Percentiles rank a stretch among this genome's conserved stretches.
Evolutionary conservation across 2,329 filamentous ascomycete genomes (phyloP).

Genomic region (Colletotrichum sidae): DNA sequence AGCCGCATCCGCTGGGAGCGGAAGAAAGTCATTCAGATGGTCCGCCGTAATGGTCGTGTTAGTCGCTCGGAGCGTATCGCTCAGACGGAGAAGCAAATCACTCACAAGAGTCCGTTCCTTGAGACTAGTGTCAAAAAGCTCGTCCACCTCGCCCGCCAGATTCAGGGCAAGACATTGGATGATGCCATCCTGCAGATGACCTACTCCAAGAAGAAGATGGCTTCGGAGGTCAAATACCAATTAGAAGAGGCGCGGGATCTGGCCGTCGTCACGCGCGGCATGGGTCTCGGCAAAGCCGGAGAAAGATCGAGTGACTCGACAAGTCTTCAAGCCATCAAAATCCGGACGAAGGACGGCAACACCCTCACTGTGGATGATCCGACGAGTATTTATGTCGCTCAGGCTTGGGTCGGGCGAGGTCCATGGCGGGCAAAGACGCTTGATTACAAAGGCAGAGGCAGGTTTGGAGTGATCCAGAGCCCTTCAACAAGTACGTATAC

Average conservation of each 20-base stretch:
- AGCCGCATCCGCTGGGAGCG: slow-evolving; percentile 81
- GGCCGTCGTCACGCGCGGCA: slow-evolving; percentile 83
- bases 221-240: slow-evolving; percentile 81
- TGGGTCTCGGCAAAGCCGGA: slow-evolving; percentile 75
- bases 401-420: slow-evolving; percentile 92
- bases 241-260: slow-evolving; percentile 84
- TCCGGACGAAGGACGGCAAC: slow-evolving; percentile 81
- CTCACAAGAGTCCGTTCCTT: slow-evolving; percentile 75
- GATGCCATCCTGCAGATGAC: slow-evolving; percentile 96
- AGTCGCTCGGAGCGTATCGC: slow-evolving; percentile 74
- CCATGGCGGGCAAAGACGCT: slow-evolving; percentile 66
- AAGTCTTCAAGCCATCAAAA: slow-evolving; percentile 55
- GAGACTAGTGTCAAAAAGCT: slow-evolving; percentile 95
- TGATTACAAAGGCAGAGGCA: slow-evolving; percentile 82
- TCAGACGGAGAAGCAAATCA: slow-evolving; percentile 67
- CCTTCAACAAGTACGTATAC: slow-evolving; percentile 78
- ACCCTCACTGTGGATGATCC: slow-evolving; percentile 78
- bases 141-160: slow-evolving; percentile 85
- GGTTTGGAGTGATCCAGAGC: slow-evolving; percentile 74
- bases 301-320: slow-evolving; percentile 48
- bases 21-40: slow-evolving; percentile 83
- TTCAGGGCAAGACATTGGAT: slow-evolving; percentile 91
- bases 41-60: slow-evolving; percentile 75
- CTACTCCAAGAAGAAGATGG: slow-evolving; percentile 94
- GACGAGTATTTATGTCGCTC: slow-evolving; percentile 87